Evolutionary conservation across 768 basidiomycete species (phyloP).

Genomic region (Hydnomerulius pinastri): DNA sequence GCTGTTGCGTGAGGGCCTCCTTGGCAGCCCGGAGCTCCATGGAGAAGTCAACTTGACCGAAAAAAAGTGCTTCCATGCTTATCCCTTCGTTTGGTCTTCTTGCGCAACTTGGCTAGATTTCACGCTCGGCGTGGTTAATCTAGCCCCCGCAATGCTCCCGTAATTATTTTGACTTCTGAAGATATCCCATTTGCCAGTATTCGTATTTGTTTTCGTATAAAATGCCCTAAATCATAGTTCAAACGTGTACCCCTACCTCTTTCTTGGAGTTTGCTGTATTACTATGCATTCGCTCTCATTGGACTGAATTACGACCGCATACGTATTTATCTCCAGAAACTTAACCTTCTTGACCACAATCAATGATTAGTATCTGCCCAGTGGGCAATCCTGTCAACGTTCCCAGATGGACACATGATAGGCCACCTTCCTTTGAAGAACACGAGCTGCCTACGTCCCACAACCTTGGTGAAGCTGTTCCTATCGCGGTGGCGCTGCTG

Average conservation of each 20-base stretch:
- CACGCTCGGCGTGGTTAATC: constrained; percentile 8
- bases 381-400: constrained; percentile 12
- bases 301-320: constrained; percentile 13
- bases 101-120: constrained; percentile 22
- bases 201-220: constrained; percentile 28
- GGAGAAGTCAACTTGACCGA: constrained; percentile 2
- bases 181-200: constrained; percentile 14
- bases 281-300: constrained; percentile 21
- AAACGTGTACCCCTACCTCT: constrained; percentile 25
- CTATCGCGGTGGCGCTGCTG: background rate
- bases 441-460: too few relatives aligned
- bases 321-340: constrained; percentile 25
- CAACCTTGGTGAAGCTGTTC: background rate
- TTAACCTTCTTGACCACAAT: constrained; percentile 25
- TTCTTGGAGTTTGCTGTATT: constrained; percentile 36
- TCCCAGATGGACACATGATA: background rate
- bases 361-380: constrained; percentile 17
- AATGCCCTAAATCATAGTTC: constrained; percentile 15
- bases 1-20: constrained; percentile 27
- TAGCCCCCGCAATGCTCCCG: constrained; percentile 11
- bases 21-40: constrained; percentile 21
- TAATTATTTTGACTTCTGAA: constrained; percentile 19
- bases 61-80: constrained; percentile 12
- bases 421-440: background rate
- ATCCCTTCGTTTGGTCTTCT: constrained; percentile 16